Percentiles rank a stretch among this genome's conserved stretches.
phyloP scores from a whole-genome alignment of 2,329 filamentous ascomycete species.

The Fusarium kyushuense region DNA sequence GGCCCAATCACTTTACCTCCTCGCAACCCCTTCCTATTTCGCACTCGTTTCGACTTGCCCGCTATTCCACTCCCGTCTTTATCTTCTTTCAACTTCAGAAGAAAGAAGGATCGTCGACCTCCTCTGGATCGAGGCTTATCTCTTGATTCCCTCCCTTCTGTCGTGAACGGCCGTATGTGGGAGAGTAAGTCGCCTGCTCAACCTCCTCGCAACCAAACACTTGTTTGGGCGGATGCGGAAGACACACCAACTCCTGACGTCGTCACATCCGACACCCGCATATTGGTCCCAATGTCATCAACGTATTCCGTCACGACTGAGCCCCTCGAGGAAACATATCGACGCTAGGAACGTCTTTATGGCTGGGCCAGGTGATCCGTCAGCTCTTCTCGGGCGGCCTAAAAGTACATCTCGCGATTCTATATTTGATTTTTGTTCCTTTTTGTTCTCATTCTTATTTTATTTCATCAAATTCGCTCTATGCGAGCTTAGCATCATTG shows the following conservation, averaged over 20 bases:
- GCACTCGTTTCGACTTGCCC: constrained; percentile 49
- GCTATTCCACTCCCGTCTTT: constrained; percentile 38
- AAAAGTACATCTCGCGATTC: too few species aligned
- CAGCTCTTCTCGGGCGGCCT: not conserved
- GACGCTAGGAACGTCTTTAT: constrained; percentile 39
- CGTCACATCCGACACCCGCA: constrained; percentile 14
- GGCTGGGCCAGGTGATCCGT: constrained; percentile 27
- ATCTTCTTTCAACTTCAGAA: constrained; percentile 34
- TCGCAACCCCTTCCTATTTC: constrained; percentile 53
- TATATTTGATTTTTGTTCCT: not conserved
- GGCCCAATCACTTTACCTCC: constrained; percentile 24
- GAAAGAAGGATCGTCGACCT: constrained; percentile 16
- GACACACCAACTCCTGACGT: constrained; percentile 9
- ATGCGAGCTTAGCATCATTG: constrained; percentile 22
- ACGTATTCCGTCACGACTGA: constrained; percentile 42
- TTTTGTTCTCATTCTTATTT: constrained; percentile 15
- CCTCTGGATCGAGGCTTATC: constrained; percentile 15
- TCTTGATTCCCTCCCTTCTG: constrained; percentile 32
- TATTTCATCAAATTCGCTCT: constrained; percentile 9
- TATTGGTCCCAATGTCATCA: constrained; percentile 20
- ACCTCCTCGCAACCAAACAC: constrained; percentile 41
- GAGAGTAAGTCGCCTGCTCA: constrained; percentile 11
- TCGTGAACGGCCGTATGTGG: constrained; percentile 26
- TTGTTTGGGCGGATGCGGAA: constrained; percentile 48
- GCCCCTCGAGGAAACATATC: constrained; percentile 46